phyloP scores from a whole-genome alignment of 192 early-diverging fungal species.

The Paraglomus brasilianum region DNA sequence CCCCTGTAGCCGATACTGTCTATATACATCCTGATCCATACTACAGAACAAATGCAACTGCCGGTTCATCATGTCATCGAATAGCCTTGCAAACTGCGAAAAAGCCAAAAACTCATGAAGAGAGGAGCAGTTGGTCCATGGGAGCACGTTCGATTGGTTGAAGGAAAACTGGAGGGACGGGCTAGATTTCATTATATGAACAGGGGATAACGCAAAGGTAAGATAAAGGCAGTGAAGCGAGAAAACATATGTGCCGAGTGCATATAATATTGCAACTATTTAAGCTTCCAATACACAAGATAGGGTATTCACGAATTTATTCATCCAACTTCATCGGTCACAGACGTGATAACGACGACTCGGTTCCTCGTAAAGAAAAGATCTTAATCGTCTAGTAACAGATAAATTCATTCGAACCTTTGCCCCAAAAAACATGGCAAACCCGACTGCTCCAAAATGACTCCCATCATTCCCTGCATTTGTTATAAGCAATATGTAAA shows the following conservation, averaged over 20 bases:
- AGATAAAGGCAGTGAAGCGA: background rate
- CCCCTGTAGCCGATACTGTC: no score
- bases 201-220: constrained; percentile 77
- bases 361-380: constrained; percentile 57
- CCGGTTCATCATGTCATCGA: constrained; percentile 62
- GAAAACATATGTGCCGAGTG: background rate
- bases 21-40: constrained; percentile 67
- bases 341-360: constrained; percentile 70
- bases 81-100: constrained; percentile 13
- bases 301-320: no score
- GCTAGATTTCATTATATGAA: constrained; percentile 76
- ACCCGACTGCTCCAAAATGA: no score
- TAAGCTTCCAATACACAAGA: no score
- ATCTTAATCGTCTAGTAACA: constrained; percentile 52
- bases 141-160: constrained; percentile 65
- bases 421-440: constrained; percentile 39
- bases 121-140: constrained; percentile 48
- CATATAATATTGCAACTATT: no score
- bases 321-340: constrained; percentile 5
- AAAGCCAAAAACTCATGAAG: constrained; percentile 38
- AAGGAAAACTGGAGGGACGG: constrained; percentile 46
- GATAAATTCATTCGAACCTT: constrained; percentile 52
- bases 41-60: constrained; percentile 56
- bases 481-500: constrained; percentile 46
- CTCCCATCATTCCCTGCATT: no score